Evolutionary conservation across 1,139 yeast species (phyloP).

Genomic region (Pichia sp.): DNA sequence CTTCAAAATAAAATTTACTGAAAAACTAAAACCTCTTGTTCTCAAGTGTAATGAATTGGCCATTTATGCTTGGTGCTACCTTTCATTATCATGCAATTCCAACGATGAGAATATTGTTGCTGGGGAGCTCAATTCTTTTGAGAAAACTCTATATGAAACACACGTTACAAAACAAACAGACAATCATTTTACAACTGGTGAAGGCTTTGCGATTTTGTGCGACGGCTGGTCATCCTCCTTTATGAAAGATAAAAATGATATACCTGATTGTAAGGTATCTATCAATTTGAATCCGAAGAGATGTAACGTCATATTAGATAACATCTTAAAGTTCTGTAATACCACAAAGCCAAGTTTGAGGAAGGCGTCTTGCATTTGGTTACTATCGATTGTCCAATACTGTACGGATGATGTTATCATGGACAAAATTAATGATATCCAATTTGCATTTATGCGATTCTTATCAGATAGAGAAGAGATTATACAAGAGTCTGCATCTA

Average conservation of each 20-base stretch:
- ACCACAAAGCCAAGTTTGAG: conserved; percentile 67
- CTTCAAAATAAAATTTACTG: conserved; percentile 31
- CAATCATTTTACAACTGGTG: conserved; percentile 74
- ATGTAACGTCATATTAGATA: conserved; percentile 38
- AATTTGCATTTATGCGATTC: conserved; percentile 59
- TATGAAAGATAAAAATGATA: conserved; percentile 34
- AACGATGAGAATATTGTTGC: neutral
- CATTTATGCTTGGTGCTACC: conserved; percentile 49
- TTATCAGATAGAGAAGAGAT: conserved; percentile 77
- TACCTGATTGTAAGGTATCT: conserved; percentile 22
- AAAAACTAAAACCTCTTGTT: conserved; percentile 40
- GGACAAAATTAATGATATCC: conserved; percentile 52
- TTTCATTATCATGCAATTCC: conserved; percentile 41
- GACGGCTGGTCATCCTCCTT: conserved; percentile 73
- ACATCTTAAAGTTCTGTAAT: conserved; percentile 49
- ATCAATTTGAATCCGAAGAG: conserved; percentile 13
- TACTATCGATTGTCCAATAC: conserved; percentile 72
- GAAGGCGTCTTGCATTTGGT: conserved; percentile 81
- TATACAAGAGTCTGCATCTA: conserved; percentile 85
- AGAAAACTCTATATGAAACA: conserved; percentile 49
- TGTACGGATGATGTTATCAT: conserved; percentile 51
- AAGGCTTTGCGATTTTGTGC: conserved; percentile 67
- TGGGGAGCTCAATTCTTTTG: conserved; percentile 32
- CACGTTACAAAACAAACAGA: conserved; percentile 70
- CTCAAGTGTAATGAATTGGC: conserved; percentile 60